These are phyloP conservation scores for Phytophthora citrophthora DNA, from an alignment of 352 stramenopile genomes.

Conservation along the genomic window DNA sequence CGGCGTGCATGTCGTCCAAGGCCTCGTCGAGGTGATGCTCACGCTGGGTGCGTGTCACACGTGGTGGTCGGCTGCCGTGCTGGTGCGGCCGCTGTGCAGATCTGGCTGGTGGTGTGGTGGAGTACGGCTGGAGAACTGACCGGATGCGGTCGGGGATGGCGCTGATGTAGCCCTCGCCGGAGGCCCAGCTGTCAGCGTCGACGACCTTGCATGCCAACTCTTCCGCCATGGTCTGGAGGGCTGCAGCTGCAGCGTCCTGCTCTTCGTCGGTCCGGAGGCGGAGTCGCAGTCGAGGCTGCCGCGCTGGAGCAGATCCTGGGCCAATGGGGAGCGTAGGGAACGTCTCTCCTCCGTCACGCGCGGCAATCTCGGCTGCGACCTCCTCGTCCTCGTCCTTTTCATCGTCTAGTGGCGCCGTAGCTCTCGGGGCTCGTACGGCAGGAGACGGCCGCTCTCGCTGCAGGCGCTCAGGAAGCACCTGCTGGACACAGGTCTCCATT, in stretches of 20 bases:
- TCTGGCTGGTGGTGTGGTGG: neutral
- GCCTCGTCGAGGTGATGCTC: constrained; percentile 15
- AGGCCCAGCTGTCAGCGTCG: constrained; percentile 16
- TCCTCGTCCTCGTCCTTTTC: neutral
- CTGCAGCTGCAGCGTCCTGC: neutral
- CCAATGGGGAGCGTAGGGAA: constrained; percentile 5
- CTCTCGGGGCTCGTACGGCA: too few species aligned
- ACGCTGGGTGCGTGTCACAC: constrained; percentile 3
- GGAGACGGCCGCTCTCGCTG: too few species aligned
- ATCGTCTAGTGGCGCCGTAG: neutral
- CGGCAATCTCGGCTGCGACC: neutral
- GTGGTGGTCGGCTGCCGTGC: constrained; percentile 1
- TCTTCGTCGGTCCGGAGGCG: neutral
- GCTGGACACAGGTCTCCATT: too few species aligned
- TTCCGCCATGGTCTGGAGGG: neutral
- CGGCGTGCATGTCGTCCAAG: constrained; percentile 3
- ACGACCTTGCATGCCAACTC: constrained; percentile 1
- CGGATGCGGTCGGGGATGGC: constrained; percentile 8
- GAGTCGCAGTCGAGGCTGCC: constrained; percentile 1
- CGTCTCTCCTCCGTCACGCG: constrained; percentile 2
- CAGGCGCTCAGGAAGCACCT: too few species aligned
- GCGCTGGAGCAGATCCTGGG: neutral
- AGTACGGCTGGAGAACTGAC: neutral
- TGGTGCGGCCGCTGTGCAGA: neutral
- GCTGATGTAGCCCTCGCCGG: constrained; percentile 20